Percentiles rank a stretch among this genome's conserved stretches.
These are phyloP conservation scores for Myxozyma monticola DNA, from an alignment of 805 yeast species.

Conservation along the genomic window DNA sequence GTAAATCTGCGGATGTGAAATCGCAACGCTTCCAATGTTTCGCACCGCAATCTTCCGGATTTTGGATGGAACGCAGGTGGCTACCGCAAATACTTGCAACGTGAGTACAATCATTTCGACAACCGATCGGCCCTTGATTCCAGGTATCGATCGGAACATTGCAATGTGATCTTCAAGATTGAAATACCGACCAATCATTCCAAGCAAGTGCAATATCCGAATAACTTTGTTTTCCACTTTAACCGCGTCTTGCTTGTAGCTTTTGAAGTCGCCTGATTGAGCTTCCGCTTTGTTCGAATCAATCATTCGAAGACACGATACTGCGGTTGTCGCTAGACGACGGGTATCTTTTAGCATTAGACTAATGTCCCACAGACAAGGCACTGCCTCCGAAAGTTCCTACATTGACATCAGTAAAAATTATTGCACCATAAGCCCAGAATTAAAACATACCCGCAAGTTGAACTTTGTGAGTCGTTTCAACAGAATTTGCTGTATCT, in stretches of 20 bases:
- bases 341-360: slow-evolving; percentile 47
- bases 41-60: slow-evolving; percentile 55
- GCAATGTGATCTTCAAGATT: slow-evolving; percentile 51
- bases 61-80: slow-evolving; percentile 35
- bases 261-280: slow-evolving; percentile 16
- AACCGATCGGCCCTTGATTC: slow-evolving; percentile 41
- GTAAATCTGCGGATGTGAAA: slow-evolving; percentile 65
- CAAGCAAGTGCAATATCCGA: slow-evolving; percentile 61
- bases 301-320: slow-evolving; percentile 57
- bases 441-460: slow-evolving; percentile 35
- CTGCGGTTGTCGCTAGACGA: slow-evolving; percentile 61
- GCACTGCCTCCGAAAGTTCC: slow-evolving; percentile 74
- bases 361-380: slow-evolving; percentile 62
- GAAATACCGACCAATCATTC: slow-evolving; percentile 71
- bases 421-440: no score
- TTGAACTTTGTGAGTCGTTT: slow-evolving; percentile 60
- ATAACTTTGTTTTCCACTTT: slow-evolving; percentile 48
- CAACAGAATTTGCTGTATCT: slow-evolving; percentile 54
- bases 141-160: slow-evolving; percentile 46
- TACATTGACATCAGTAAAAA: background rate
- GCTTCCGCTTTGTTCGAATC: slow-evolving; percentile 47
- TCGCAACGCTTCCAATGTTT: slow-evolving; percentile 59
- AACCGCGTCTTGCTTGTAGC: slow-evolving; percentile 7
- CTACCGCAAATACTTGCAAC: slow-evolving; percentile 54
- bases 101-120: slow-evolving; percentile 59